Percentiles rank a stretch among this genome's conserved stretches.
Conservation (phyloP, 805 yeast species). For the Kluyveromyces dobzhanskii region DNA sequence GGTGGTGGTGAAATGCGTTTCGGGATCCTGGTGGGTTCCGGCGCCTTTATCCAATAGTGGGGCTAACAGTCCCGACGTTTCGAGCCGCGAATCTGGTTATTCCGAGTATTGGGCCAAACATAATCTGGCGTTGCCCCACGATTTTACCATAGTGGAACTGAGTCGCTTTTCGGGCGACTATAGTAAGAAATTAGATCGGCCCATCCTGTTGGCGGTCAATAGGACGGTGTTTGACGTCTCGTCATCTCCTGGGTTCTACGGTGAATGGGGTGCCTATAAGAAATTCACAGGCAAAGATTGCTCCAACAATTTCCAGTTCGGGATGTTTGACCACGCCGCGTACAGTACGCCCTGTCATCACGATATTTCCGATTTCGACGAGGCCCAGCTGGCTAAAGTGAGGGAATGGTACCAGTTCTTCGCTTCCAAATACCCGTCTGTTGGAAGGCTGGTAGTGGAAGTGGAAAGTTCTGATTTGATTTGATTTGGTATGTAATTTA, state of each 20-base stretch:
- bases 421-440: conserved; percentile 15
- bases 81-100: no score
- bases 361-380: conserved; percentile 8
- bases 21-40: conserved; percentile 1
- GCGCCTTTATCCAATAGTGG: no score
- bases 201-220: conserved; percentile 15
- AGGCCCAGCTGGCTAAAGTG: conserved; percentile 11
- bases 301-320: conserved; percentile 14
- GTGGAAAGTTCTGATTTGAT: no score
- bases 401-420: conserved; percentile 17
- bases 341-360: conserved; percentile 9
- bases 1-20: neutral
- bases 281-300: conserved; percentile 21
- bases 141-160: conserved; percentile 5
- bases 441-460: conserved; percentile 11
- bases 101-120: conserved; percentile 11
- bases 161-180: conserved; percentile 5
- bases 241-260: conserved; percentile 14
- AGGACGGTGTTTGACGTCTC: conserved; percentile 22
- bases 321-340: conserved; percentile 15
- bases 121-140: conserved; percentile 5
- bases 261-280: conserved; percentile 19
- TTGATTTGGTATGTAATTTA: neutral
- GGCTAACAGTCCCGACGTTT: neutral
- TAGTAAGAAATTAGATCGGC: neutral